Percentiles rank a stretch among this genome's conserved stretches.
Evolutionary conservation across 2,329 filamentous ascomycete species (phyloP).

Genomic region (Chaetomium strumarium): DNA sequence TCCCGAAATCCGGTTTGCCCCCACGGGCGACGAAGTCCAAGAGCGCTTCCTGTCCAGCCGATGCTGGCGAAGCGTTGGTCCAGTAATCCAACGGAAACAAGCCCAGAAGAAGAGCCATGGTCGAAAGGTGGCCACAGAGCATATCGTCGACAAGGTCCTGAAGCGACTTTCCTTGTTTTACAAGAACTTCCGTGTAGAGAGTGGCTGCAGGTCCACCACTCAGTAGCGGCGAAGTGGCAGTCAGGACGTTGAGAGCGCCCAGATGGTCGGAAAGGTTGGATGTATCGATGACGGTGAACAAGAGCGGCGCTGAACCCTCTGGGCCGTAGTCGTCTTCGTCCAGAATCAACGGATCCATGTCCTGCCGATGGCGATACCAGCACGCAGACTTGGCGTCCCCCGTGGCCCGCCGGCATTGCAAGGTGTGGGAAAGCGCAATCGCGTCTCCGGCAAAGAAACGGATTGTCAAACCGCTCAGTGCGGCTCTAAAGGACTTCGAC

Average conservation of each 20-base stretch:
- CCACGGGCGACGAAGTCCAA: not conserved
- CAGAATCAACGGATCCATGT: conserved; percentile 34
- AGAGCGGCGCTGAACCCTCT: conserved; percentile 29
- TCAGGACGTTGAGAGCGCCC: conserved; percentile 40
- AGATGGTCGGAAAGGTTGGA: conserved; percentile 40
- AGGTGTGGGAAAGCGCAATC: conserved; percentile 45
- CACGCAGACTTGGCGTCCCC: not conserved
- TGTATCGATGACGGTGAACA: conserved; percentile 52
- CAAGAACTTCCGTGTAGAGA: conserved; percentile 39
- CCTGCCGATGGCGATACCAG: conserved; percentile 32
- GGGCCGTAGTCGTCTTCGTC: conserved; percentile 36
- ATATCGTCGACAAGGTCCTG: not conserved
- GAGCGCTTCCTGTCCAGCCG: not conserved
- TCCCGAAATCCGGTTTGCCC: too few relatives aligned
- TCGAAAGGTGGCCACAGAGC: conserved; percentile 1
- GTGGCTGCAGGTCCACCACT: conserved; percentile 36
- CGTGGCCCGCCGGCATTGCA: conserved; percentile 35
- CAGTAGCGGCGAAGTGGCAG: conserved; percentile 42
- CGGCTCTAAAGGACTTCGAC: conserved; percentile 34
- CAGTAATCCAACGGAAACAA: conserved; percentile 11
- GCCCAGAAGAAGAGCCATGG: conserved; percentile 6
- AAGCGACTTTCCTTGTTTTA: not conserved
- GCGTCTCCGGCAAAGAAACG: conserved; percentile 45
- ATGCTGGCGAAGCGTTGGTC: conserved; percentile 6
- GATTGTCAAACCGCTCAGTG: conserved; percentile 30